These are phyloP conservation scores for Trichoderma simmonsii DNA, from an alignment of 2,329 filamentous ascomycete species.

Conservation along the genomic window DNA sequence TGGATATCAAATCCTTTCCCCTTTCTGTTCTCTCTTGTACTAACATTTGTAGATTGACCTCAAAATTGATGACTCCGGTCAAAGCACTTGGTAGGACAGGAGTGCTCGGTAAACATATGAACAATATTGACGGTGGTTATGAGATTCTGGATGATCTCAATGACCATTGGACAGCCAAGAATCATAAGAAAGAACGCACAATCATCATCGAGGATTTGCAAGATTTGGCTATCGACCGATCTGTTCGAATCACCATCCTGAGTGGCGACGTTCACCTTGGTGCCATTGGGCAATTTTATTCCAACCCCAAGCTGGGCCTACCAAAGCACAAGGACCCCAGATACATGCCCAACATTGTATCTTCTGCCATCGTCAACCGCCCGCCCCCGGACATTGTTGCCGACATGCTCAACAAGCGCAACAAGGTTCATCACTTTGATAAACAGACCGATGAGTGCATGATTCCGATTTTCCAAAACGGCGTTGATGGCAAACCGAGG, in stretches of 20 bases:
- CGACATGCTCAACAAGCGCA: slow-evolving; percentile 89
- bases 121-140: slow-evolving; percentile 86
- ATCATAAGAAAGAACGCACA: slow-evolving; percentile 86
- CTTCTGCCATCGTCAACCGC: slow-evolving; percentile 89
- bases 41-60: slow-evolving; percentile 61
- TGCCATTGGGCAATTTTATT: slow-evolving; percentile 92
- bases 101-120: slow-evolving; percentile 74
- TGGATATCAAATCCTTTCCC: too few relatives aligned
- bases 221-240: slow-evolving; percentile 88
- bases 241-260: slow-evolving; percentile 84
- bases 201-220: slow-evolving; percentile 88
- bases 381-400: slow-evolving; percentile 85
- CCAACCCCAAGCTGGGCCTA: slow-evolving; percentile 74
- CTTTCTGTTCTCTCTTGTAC: slow-evolving; percentile 30
- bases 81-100: slow-evolving; percentile 84
- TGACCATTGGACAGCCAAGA: slow-evolving; percentile 96
- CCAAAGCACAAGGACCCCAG: slow-evolving; percentile 88
- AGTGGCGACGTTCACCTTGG: slow-evolving; percentile 93
- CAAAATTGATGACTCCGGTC: slow-evolving; percentile 78
- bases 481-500: slow-evolving; percentile 81
- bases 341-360: slow-evolving; percentile 95
- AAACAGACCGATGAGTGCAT: slow-evolving; percentile 87
- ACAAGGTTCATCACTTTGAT: slow-evolving; percentile 73
- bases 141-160: slow-evolving; percentile 91
- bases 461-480: slow-evolving; percentile 87